These are phyloP conservation scores for Neofusicoccum kwambonambiense DNA, from an alignment of 2,329 filamentous ascomycete genomes.

Conservation along the genomic window DNA sequence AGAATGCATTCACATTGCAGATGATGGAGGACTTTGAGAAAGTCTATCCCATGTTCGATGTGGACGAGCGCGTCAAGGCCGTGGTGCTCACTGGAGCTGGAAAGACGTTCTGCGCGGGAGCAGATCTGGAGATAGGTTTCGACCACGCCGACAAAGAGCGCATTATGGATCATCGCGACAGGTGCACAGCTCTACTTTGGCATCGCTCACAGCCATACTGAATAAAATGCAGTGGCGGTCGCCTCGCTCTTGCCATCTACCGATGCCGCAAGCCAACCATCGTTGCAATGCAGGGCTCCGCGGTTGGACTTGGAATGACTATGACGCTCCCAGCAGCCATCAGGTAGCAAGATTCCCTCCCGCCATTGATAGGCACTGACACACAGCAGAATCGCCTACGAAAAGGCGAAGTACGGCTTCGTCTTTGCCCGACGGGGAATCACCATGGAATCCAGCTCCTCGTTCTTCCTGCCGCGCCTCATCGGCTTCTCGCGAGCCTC, in stretches of 20 bases:
- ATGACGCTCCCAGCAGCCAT: constrained; percentile 58
- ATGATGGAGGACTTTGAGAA: constrained; percentile 16
- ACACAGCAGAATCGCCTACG: not conserved
- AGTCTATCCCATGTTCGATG: constrained; percentile 5
- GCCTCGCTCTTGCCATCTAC: constrained; percentile 56
- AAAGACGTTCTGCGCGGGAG: constrained; percentile 19
- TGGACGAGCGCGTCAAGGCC: constrained; percentile 21
- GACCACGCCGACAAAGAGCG: constrained; percentile 15
- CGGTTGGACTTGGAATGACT: constrained; percentile 62
- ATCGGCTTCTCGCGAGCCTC: constrained; percentile 19
- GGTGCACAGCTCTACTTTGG: not conserved
- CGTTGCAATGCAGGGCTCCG: constrained; percentile 59
- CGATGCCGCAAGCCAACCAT: constrained; percentile 59
- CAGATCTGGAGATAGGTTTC: constrained; percentile 18
- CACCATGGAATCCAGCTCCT: constrained; percentile 20
- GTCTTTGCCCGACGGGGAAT: constrained; percentile 20
- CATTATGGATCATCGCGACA: constrained; percentile 25
- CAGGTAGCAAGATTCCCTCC: not conserved
- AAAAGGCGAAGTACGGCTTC: constrained; percentile 18
- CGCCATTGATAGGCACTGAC: not conserved
- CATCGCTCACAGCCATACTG: too few species aligned
- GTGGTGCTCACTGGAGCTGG: constrained; percentile 20
- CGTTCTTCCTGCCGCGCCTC: constrained; percentile 21
- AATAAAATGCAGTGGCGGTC: constrained; percentile 52
- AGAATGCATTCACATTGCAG: constrained; percentile 17